These are phyloP conservation scores for Epichloe glyceriae DNA, from an alignment of 2,329 filamentous ascomycete species.

Conservation along the genomic window DNA sequence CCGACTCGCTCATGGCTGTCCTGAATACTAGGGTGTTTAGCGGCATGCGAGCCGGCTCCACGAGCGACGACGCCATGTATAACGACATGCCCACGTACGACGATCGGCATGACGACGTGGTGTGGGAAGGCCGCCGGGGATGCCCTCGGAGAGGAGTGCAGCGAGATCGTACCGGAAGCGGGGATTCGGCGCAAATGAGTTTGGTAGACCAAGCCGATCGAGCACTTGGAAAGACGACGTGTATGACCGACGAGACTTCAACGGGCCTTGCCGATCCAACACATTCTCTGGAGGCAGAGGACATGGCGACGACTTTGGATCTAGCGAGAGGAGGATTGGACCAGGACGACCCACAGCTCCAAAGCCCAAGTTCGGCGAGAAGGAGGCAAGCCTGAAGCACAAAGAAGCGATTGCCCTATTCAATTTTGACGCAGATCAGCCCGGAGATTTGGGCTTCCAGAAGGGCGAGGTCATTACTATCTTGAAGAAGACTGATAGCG, in stretches of 20 bases:
- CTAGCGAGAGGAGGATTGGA: conserved; percentile 32
- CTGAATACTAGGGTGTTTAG: conserved; percentile 77
- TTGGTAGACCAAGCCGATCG: conserved; percentile 46
- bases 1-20: conserved; percentile 72
- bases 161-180: conserved; percentile 21
- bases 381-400: conserved; percentile 42
- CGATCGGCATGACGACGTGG: conserved; percentile 65
- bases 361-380: conserved; percentile 65
- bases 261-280: conserved; percentile 34
- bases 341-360: conserved; percentile 74
- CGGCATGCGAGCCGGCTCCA: conserved; percentile 37
- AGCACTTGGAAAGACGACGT: conserved; percentile 65
- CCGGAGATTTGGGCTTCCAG: conserved; percentile 87
- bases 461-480: conserved; percentile 96
- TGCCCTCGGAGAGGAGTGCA: conserved; percentile 52
- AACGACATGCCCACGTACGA: conserved; percentile 90
- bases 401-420: conserved; percentile 87
- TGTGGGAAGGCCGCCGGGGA: conserved; percentile 67
- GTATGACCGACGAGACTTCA: conserved; percentile 47
- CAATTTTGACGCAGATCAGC: conserved; percentile 88
- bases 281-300: conserved; percentile 32
- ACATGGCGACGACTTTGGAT: conserved; percentile 33
- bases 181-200: conserved; percentile 29
- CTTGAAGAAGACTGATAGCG: conserved; percentile 83
- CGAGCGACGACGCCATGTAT: conserved; percentile 59